Evolutionary conservation across 805 yeast species (phyloP), one percentile per base, ranked within the genome.

Genomic region (Cyberlindnera euphorbiae): DNA sequence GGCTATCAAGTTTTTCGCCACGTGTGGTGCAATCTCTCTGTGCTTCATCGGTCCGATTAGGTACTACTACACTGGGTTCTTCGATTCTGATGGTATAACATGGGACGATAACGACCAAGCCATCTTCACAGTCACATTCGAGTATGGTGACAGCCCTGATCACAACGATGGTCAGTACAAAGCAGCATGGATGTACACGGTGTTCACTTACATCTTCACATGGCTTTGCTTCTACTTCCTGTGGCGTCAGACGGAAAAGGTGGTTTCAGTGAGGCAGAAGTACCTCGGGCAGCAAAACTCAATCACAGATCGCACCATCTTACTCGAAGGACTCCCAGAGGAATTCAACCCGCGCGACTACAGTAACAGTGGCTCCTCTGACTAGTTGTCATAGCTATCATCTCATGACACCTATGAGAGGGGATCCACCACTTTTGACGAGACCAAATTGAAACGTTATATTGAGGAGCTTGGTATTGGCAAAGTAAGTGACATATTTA

Each of bases 201-300:
- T 81, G 0, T 88, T 90, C 66, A 86, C 96, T 1, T 87, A 87
- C 54, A 69, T 84, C 6, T 90, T 93, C 63, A 90, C 97, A 0
- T 63, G 74, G 28, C 50, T 84, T 16, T 73, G 88, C 1, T 67
- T 75, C 18, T 73, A 69, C 47, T 71, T 77, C 46, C 62, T 93
- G 18, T 73, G 82, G 58, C 64, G 75, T 12, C 90, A 84, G 52
- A 83, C 97, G 0, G 69, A 69, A 45, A 69, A 73, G 33, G 86
- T 93, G 26, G 86, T 90, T 21, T 63, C 68, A 30, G 80, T 83
- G 48, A 73, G 98, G 41, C 98, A 90, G 59, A 63, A 62, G 36
- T 83, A 84, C 52, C 65, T 93, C 43, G 97, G 97, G 0, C 75
- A 73, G 43, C 97, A 89, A 55, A 81, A 82, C 54, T 82, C 95